Evolutionary conservation across 2,329 filamentous ascomycete genomes (phyloP).

Genomic region (Fusarium sacchari): DNA sequence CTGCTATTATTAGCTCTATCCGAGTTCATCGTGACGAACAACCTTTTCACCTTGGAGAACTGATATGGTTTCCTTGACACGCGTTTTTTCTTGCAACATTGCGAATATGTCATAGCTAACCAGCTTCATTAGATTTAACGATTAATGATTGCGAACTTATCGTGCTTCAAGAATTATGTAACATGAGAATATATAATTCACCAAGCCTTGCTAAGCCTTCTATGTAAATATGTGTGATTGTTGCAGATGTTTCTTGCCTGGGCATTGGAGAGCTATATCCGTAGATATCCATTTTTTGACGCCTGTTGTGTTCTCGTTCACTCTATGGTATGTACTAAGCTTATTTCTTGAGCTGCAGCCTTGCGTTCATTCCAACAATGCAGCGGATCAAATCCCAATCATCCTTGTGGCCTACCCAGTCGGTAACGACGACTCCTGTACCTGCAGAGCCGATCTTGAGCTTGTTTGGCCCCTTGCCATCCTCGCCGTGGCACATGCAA

Average conservation of each 20-base stretch:
- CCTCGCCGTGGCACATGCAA: constrained; percentile 65
- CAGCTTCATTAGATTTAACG: constrained; percentile 1
- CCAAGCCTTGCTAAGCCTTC: not conserved
- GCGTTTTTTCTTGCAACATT: constrained; percentile 2
- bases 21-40: constrained; percentile 67
- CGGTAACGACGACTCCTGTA: constrained; percentile 89
- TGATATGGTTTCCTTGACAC: constrained; percentile 52
- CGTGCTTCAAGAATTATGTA: not conserved
- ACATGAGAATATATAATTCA: not conserved
- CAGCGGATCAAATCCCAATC: constrained; percentile 92
- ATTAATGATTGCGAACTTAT: not conserved
- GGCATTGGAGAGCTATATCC: not conserved
- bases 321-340: not conserved
- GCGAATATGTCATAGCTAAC: constrained; percentile 13
- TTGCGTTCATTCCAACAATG: constrained; percentile 91
- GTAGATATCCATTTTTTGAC: not conserved
- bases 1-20: constrained; percentile 55
- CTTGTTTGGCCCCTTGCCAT: constrained; percentile 59
- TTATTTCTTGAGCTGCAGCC: constrained; percentile 61
- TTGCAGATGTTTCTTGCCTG: not conserved
- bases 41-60: constrained; percentile 71
- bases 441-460: constrained; percentile 73
- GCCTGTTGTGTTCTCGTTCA: not conserved
- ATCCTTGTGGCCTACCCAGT: constrained; percentile 87
- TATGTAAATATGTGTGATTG: not conserved